These are phyloP conservation scores for Metschnikowia borealis DNA, from an alignment of 805 yeast species.

Conservation along the genomic window DNA sequence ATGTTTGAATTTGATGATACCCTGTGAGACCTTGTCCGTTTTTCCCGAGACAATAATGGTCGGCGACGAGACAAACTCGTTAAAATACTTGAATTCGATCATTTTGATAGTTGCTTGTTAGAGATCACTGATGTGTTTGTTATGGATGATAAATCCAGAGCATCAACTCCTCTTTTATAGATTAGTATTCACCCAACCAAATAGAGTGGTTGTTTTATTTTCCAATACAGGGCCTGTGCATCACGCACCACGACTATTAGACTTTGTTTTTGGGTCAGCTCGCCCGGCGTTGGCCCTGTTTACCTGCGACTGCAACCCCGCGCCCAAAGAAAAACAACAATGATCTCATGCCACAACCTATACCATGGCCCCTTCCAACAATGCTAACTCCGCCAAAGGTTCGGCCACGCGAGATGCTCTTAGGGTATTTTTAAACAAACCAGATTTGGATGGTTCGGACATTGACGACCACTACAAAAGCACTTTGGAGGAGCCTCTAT, in stretches of 20 bases:
- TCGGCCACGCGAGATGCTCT: not conserved
- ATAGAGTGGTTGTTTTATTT: not conserved
- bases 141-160: too few relatives aligned
- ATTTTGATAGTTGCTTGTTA: not conserved
- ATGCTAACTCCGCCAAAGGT: too few relatives aligned
- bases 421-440: not conserved
- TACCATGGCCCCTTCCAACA: not conserved
- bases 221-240: not conserved
- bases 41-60: conserved; percentile 34
- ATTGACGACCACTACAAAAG: not conserved
- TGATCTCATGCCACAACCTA: not conserved
- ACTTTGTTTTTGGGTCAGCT: too few relatives aligned
- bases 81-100: conserved; percentile 28
- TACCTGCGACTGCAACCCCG: not conserved
- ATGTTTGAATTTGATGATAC: conserved; percentile 31
- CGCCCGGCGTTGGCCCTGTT: not conserved
- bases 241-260: too few relatives aligned
- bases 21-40: conserved; percentile 19
- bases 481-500: not conserved
- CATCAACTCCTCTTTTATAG: too few relatives aligned
- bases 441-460: not conserved
- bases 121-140: not conserved
- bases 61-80: conserved; percentile 41
- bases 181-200: too few relatives aligned
- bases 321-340: not conserved